A percentile compares a stretch with the other conserved stretches of the same genome.
Evolutionary conservation across 129 eudicot species (phyloP).

Genomic region (Kitagawia praeruptora): DNA sequence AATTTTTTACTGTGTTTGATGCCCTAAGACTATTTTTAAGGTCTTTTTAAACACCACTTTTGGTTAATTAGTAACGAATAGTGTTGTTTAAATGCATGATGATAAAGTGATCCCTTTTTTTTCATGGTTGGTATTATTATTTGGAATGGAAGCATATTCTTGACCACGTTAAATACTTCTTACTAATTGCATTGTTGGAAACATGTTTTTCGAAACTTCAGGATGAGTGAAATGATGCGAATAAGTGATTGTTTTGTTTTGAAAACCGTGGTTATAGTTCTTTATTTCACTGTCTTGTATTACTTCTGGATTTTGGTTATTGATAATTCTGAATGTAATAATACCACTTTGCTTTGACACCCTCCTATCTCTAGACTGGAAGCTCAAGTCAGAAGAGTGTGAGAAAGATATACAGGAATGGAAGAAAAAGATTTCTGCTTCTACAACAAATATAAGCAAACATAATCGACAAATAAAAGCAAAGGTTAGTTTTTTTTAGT

Average conservation of each 20-base stretch:
- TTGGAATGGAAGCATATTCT: neutral
- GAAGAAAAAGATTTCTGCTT: constrained; percentile 81
- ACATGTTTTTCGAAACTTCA: neutral
- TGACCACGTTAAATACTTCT: neutral
- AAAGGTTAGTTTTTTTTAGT: constrained; percentile 43
- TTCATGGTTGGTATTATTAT: neutral
- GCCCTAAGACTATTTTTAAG: neutral
- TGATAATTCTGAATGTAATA: neutral
- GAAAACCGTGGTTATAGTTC: neutral
- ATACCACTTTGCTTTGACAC: neutral
- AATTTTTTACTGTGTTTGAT: neutral
- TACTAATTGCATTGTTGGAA: neutral
- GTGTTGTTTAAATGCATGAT: neutral
- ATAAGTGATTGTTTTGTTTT: neutral
- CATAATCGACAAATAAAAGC: constrained; percentile 69
- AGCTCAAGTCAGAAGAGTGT: constrained; percentile 69
- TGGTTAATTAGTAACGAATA: neutral
- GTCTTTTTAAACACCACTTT: neutral
- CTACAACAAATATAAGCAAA: constrained; percentile 74
- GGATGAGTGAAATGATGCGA: neutral
- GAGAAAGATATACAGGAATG: constrained; percentile 74
- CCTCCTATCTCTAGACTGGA: constrained; percentile 48
- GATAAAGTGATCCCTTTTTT: neutral
- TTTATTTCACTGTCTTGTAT: neutral
- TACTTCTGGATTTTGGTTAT: neutral